Conservation (phyloP, 805 yeast species). For the Wickerhamiella nectarea region DNA sequence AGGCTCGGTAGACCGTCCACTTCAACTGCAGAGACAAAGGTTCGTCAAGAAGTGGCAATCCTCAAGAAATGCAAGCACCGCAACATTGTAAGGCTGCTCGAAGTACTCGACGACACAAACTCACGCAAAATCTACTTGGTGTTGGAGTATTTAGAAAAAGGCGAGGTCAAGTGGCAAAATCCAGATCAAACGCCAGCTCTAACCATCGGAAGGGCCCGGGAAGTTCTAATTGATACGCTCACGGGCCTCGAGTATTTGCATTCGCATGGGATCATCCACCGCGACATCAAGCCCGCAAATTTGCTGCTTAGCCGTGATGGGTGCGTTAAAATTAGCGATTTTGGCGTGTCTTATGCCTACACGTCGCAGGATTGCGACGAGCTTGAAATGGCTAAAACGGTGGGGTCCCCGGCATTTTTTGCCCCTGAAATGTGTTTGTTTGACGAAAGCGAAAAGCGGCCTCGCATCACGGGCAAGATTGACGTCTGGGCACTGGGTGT, state of each 20-base stretch:
- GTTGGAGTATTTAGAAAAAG: constrained; percentile 76
- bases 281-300: constrained; percentile 77
- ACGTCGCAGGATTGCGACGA: constrained; percentile 41
- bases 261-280: constrained; percentile 50
- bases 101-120: constrained; percentile 74
- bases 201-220: constrained; percentile 50
- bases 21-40: constrained; percentile 49
- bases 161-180: constrained; percentile 77
- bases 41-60: constrained; percentile 79
- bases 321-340: constrained; percentile 84
- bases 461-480: constrained; percentile 54
- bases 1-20: constrained; percentile 35
- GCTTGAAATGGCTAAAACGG: constrained; percentile 82
- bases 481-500: constrained; percentile 98
- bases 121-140: constrained; percentile 82
- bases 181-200: constrained; percentile 49
- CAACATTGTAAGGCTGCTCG: constrained; percentile 74
- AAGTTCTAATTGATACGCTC: constrained; percentile 68
- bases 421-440: constrained; percentile 86
- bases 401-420: constrained; percentile 94
- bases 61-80: constrained; percentile 88
- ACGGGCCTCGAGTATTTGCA: constrained; percentile 85
- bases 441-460: constrained; percentile 19
- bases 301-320: constrained; percentile 55
- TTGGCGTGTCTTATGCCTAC: constrained; percentile 79